Conservation (phyloP, 1,139 yeast species). For the Suhomyces yuchorum region DNA sequence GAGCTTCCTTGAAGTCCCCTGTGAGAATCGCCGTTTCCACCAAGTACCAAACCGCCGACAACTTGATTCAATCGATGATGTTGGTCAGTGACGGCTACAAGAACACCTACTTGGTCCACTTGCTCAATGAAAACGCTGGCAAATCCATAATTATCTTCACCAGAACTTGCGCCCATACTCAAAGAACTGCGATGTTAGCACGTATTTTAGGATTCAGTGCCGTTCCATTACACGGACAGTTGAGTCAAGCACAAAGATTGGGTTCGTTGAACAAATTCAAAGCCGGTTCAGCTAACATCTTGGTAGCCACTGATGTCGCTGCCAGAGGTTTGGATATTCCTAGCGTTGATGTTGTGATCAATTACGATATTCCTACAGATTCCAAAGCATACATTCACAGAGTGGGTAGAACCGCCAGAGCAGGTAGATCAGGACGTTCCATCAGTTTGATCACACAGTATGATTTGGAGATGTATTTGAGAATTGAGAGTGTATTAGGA, state of each 20-base stretch:
- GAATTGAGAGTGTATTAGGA: slow-evolving; percentile 86
- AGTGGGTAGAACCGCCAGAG: slow-evolving; percentile 98
- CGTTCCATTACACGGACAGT: slow-evolving; percentile 92
- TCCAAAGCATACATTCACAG: slow-evolving; percentile 98
- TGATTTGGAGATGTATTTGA: slow-evolving; percentile 81
- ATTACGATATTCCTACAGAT: slow-evolving; percentile 95
- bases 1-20: slow-evolving; percentile 89
- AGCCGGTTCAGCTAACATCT: slow-evolving; percentile 75
- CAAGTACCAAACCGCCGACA: slow-evolving; percentile 91
- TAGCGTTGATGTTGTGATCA: slow-evolving; percentile 86
- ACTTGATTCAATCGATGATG: slow-evolving; percentile 84
- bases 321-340: slow-evolving; percentile 98
- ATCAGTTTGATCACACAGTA: slow-evolving; percentile 92
- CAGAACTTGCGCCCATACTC: slow-evolving; percentile 94
- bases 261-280: slow-evolving; percentile 93
- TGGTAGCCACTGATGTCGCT: slow-evolving; percentile 97
- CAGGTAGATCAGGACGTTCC: slow-evolving; percentile 93
- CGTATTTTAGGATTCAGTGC: slow-evolving; percentile 85
- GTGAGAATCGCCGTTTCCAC: slow-evolving; percentile 88
- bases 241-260: slow-evolving; percentile 87
- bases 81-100: slow-evolving; percentile 91
- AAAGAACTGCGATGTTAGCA: slow-evolving; percentile 80
- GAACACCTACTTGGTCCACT: slow-evolving; percentile 80
- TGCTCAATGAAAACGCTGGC: slow-evolving; percentile 82
- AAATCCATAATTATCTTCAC: slow-evolving; percentile 89